These are phyloP conservation scores for Paspalum vaginatum DNA, from an alignment of 176 grass and related monocot genomes.

Conservation along the genomic window DNA sequence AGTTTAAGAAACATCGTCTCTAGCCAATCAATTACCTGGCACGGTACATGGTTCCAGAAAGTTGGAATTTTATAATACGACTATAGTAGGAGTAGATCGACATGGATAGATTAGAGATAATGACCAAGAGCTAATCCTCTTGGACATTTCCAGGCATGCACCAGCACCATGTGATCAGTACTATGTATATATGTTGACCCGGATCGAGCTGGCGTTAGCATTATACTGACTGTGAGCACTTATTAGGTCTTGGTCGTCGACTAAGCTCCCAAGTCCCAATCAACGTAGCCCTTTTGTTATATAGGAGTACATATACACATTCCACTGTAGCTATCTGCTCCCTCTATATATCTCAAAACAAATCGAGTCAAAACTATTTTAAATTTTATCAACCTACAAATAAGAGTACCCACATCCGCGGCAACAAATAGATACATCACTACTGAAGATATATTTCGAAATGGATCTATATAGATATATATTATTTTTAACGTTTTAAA, in stretches of 20 bases:
- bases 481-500: too few relatives aligned
- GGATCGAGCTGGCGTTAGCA: not conserved
- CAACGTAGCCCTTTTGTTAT: not conserved
- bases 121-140: constrained; percentile 19
- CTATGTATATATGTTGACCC: constrained; percentile 13
- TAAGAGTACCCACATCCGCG: too few relatives aligned
- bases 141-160: too few relatives aligned
- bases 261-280: not conserved
- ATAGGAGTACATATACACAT: too few relatives aligned
- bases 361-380: too few relatives aligned
- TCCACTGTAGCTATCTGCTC: too few relatives aligned
- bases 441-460: too few relatives aligned
- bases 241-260: not conserved
- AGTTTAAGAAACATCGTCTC: not conserved
- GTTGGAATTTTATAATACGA: constrained; percentile 5
- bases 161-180: constrained; percentile 3
- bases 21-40: not conserved
- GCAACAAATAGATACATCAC: too few relatives aligned
- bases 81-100: not conserved
- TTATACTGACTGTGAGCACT: not conserved
- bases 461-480: too few relatives aligned
- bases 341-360: too few relatives aligned
- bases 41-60: not conserved
- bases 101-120: constrained; percentile 13
- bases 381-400: too few relatives aligned